Base-by-base conservation (phyloP, 2,329 filamentous ascomycete genomes). In the Atkinsonella texensis region DNA sequence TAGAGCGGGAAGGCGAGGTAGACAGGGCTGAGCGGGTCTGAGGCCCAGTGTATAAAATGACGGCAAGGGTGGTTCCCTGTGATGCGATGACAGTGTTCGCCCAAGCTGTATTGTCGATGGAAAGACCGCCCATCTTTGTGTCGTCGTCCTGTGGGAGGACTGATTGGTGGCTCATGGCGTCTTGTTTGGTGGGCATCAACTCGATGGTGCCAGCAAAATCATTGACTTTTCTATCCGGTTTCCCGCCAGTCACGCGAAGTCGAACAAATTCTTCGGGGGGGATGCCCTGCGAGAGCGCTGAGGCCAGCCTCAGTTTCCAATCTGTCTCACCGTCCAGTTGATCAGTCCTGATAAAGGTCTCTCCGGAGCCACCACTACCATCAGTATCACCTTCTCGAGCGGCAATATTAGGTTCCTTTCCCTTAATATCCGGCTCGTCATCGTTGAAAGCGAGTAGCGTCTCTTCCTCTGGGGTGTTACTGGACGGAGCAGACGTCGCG, bases 21-120 rank as follows among this genome's bases (percentile, higher is more conserved):
- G 93, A 97, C 35, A 98, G 75, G 6, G 93, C 90, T 28, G 94
- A 94, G 53, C 94, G 82, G 2, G 93, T 98, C 67, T 98, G 88
- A 0, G 89, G 84, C 0, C 93, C 94, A 4, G 93, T 97, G 66
- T 98, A 98, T 55, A 98, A 77, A 48, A 98, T 87, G 1, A 90
- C 88, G 2, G 90, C 91, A 53, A 95, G 75, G 0, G 93, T 93
- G 4, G 81, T 87, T 1, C 87, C 91, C 64, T 90, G 93, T 1
- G 91, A 97, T 1, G 93, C 93, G 54, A 98, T 85, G 23, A 98
- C 87, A 0, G 93, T 98, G 64, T 97, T 98, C 17, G 91, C 91
- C 93, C 94, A 98, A 10, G 94, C 93, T 8, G 93, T 97, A 63
- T 98, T 96, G 68, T 98, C 93, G 56, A 98, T 96, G 1, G 81